Conservation (phyloP, 345 rosid species). For the Aegle marmelos region DNA sequence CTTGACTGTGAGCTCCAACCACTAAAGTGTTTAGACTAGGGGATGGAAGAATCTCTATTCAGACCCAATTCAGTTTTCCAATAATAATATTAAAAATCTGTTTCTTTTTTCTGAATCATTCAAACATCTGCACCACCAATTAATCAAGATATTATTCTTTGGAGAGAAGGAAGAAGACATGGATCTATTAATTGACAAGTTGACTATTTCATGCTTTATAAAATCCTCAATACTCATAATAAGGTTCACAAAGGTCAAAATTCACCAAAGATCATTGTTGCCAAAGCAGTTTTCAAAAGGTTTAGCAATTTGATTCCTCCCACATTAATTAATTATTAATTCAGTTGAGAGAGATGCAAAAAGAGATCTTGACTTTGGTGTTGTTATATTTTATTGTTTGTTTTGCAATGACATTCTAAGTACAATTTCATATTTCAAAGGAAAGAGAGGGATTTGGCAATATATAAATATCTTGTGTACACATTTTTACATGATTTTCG, state of each 20-base stretch:
- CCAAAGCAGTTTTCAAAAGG: conserved; percentile 8
- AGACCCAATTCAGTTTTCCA: background rate
- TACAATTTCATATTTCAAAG: background rate
- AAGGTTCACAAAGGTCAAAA: conserved; percentile 7
- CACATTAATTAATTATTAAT: conserved; percentile 8
- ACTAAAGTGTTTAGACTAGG: conserved; percentile 10
- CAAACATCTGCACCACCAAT: conserved; percentile 11
- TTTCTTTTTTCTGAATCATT: background rate
- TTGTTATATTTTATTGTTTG: background rate
- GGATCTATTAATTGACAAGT: conserved; percentile 9
- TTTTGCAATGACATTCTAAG: conserved; percentile 3
- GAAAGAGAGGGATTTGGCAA: background rate
- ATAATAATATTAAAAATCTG: background rate
- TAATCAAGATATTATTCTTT: conserved; percentile 1
- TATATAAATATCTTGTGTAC: background rate
- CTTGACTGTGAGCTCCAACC: conserved; percentile 15
- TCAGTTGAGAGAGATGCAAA: conserved; percentile 2
- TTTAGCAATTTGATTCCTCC: conserved; percentile 6
- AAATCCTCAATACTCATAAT: background rate
- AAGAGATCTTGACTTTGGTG: conserved; percentile 12
- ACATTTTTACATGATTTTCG: background rate
- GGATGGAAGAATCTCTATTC: conserved; percentile 1
- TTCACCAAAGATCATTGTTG: conserved; percentile 1
- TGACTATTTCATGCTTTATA: conserved; percentile 1
- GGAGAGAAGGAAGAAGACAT: conserved; percentile 3